A percentile compares a stretch with the other conserved stretches of the same genome.
phyloP scores from a whole-genome alignment of 441 rosid species.

The Viola pubescens region DNA sequence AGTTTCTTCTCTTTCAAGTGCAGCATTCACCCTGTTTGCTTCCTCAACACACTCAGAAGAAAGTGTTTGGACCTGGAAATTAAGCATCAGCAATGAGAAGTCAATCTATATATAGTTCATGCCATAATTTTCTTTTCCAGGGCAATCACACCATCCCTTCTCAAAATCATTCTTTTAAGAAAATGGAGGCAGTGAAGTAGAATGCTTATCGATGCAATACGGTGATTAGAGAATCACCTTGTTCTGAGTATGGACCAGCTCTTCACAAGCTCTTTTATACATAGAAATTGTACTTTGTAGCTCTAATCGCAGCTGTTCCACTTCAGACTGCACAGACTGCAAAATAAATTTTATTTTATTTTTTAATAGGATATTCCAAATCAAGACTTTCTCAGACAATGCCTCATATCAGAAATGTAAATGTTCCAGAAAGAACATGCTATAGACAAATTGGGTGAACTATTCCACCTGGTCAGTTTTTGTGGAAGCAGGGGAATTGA shows the following conservation, averaged over 20 bases:
- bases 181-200: not conserved
- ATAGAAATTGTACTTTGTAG: constrained; percentile 47
- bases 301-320: constrained; percentile 57
- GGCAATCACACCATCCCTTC: constrained; percentile 3
- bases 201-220: not conserved
- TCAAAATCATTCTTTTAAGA: not conserved
- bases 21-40: constrained; percentile 52
- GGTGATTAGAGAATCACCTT: constrained; percentile 36
- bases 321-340: constrained; percentile 54
- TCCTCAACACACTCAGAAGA: constrained; percentile 68
- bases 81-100: constrained; percentile 8
- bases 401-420: constrained; percentile 2
- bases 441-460: not conserved
- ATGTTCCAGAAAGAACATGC: not conserved
- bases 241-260: constrained; percentile 61
- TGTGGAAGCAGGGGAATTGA: constrained; percentile 23
- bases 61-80: constrained; percentile 51
- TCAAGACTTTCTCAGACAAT: constrained; percentile 12
- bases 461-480: constrained; percentile 38
- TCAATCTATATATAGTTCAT: constrained; percentile 3
- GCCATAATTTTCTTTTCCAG: constrained; percentile 2
- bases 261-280: constrained; percentile 70
- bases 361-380: not conserved
- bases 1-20: constrained; percentile 60
- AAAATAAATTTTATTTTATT: constrained; percentile 8